Evolutionary conservation across 1,139 yeast species (phyloP).

Genomic region (Pneumocystis jirovecii): DNA sequence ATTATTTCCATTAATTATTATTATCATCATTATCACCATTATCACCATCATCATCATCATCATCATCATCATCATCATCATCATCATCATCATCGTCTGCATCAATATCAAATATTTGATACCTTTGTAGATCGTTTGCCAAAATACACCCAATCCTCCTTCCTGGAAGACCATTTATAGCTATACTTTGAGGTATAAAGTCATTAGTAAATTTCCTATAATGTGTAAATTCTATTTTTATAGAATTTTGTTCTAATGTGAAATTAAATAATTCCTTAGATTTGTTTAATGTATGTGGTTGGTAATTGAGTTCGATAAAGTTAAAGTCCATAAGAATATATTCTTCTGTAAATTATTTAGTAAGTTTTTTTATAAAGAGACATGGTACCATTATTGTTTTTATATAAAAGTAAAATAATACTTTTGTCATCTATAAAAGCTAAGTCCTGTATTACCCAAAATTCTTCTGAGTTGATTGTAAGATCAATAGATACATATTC

Average conservation of each 20-base stretch:
- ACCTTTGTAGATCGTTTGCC: conserved; percentile 16
- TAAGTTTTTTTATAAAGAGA: not conserved
- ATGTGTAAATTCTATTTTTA: not conserved
- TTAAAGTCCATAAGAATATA: not conserved
- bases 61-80: conserved; percentile 15
- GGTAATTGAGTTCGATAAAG: not conserved
- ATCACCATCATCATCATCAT: conserved; percentile 12
- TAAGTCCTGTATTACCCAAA: not conserved
- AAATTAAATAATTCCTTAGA: not conserved
- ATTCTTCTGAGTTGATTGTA: not conserved
- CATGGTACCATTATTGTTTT: not conserved
- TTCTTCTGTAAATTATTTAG: not conserved
- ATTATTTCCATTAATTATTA: conserved; percentile 3
- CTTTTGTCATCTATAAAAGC: conserved; percentile 6
- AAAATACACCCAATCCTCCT: conserved; percentile 16
- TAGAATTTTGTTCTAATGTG: not conserved
- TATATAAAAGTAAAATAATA: conserved; percentile 3
- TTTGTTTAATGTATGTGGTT: not conserved
- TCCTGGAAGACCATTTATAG: conserved; percentile 15
- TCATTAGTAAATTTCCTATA: conserved; percentile 5
- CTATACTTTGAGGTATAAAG: conserved; percentile 12
- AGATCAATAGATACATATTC: not conserved
- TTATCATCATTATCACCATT: conserved; percentile 16
- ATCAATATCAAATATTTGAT: conserved; percentile 16
- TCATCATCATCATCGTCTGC: conserved; percentile 14